Conservation (phyloP, 2,329 filamentous ascomycete species). For the Cladosporium sp. region DNA sequence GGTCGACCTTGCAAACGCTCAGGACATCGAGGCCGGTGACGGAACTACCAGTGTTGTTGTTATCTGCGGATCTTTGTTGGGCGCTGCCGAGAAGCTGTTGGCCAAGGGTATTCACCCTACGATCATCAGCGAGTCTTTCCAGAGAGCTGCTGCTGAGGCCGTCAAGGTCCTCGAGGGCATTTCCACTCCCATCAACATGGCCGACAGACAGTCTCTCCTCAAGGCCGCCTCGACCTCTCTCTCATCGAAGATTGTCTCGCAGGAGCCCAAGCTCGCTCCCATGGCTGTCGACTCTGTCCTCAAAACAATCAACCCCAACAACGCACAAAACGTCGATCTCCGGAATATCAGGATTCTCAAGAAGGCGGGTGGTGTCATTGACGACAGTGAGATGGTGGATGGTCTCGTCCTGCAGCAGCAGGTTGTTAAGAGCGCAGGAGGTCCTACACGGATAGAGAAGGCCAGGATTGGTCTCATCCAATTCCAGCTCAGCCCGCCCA, state of each 20-base stretch:
- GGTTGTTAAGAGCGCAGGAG: conserved; percentile 88
- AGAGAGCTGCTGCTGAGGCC: conserved; percentile 82
- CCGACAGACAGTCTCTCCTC: conserved; percentile 81
- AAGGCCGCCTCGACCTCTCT: conserved; percentile 96
- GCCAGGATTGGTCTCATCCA: conserved; percentile 94
- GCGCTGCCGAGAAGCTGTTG: conserved; percentile 85
- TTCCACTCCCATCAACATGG: conserved; percentile 87
- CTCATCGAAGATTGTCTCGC: conserved; percentile 97
- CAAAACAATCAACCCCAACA: conserved; percentile 93
- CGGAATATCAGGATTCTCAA: conserved; percentile 96
- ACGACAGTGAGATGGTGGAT: conserved; percentile 96
- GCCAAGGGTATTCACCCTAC: conserved; percentile 93
- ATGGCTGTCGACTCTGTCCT: conserved; percentile 97
- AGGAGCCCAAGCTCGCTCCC: conserved; percentile 92
- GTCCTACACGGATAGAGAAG: conserved; percentile 92
- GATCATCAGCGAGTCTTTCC: conserved; percentile 95
- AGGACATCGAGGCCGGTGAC: conserved; percentile 97
- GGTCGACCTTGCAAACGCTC: conserved; percentile 91
- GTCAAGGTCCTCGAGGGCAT: conserved; percentile 90
- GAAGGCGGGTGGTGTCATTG: conserved; percentile 96
- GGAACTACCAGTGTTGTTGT: conserved; percentile 98
- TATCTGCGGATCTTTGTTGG: conserved; percentile 90
- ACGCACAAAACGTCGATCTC: conserved; percentile 91
- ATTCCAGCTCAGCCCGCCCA: conserved; percentile 96
- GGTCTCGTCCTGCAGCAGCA: conserved; percentile 88